Base-by-base conservation (phyloP, 169 alveolate species). In the Plasmodium inui region DNA sequence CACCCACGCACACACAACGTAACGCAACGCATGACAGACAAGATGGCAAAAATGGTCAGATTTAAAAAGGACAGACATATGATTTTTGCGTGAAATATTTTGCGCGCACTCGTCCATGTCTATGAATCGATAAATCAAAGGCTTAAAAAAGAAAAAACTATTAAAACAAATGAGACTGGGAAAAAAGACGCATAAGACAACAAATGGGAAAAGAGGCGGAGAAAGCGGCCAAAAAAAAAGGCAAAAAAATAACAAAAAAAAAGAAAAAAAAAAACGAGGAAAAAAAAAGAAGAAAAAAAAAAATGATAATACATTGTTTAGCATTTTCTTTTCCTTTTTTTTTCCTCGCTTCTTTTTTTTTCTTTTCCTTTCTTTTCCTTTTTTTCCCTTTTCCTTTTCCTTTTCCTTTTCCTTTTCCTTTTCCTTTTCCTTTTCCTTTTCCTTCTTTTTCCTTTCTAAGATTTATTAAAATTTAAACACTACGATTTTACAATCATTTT, bases 401-500 rank as follows among this genome's bases (percentile, higher is more conserved):
- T 83, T 83, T 83, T 82, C 30, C 61, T 37, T 46, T 84, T 50
- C 73, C 19, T 44, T 71, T 57, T 53, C 37, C 71, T 82, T 83
- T 83, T 83, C 57, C 30, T 82, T 37, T 37, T 37, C 8, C 53
- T 84, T 39, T 39, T 70, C 34, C 30, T 82, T 82, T 82, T 82
- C 67, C 67, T 82, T 57, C 41, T 83, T 83, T 85, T 85, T 22
- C 28, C 78, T 61, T 61, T 85, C 41, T n/a, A 44, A 61, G 41
- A 50, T 41, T 17, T 84, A 73, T 73, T 85, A 74, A 73, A 44
- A 50, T 85, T 85, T 37, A 73, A 85, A 85, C 78, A 17, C 12
- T 73, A 73, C 61, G 78, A 85, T 74, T 85, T 85, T 26, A 74
- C 41, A 73, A 46, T 46, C 50, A 85, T 85, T 73, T 85, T 85